Evolutionary conservation across 1,139 yeast species (phyloP).

Genomic region (Candida sanyaensis): DNA sequence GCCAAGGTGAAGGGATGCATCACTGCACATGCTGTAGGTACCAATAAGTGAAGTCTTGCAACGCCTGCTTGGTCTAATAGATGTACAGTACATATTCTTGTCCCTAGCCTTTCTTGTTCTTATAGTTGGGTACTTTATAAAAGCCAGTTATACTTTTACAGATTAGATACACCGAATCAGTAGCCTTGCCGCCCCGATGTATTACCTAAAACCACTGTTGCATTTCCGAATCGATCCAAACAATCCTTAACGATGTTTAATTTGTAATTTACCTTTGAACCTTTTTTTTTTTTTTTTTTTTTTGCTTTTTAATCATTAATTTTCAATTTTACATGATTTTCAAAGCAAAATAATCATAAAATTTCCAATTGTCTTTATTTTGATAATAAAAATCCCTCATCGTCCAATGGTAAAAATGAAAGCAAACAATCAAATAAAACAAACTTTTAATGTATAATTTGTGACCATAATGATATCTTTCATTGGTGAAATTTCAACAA

Average conservation of each 20-base stretch:
- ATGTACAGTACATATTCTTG: too few species aligned
- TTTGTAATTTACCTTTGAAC: not conserved
- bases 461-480: not conserved
- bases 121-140: not conserved
- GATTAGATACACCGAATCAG: too few species aligned
- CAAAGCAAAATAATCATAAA: not conserved
- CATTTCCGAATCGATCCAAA: too few species aligned
- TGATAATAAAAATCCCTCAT: not conserved
- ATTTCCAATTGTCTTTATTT: not conserved
- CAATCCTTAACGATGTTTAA: too few species aligned
- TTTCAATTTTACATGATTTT: not conserved
- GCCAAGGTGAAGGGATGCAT: not conserved
- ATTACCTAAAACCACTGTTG: too few species aligned
- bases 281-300: not conserved
- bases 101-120: not conserved
- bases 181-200: too few species aligned
- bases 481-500: too few species aligned
- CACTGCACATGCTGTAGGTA: not conserved
- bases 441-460: not conserved
- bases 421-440: not conserved
- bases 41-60: not conserved
- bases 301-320: not conserved
- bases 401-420: not conserved
- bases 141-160: too few species aligned
- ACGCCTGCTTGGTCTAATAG: not conserved